phyloP scores from a whole-genome alignment of 2,329 filamentous ascomycete species.

The Fusarium transvaalense region DNA sequence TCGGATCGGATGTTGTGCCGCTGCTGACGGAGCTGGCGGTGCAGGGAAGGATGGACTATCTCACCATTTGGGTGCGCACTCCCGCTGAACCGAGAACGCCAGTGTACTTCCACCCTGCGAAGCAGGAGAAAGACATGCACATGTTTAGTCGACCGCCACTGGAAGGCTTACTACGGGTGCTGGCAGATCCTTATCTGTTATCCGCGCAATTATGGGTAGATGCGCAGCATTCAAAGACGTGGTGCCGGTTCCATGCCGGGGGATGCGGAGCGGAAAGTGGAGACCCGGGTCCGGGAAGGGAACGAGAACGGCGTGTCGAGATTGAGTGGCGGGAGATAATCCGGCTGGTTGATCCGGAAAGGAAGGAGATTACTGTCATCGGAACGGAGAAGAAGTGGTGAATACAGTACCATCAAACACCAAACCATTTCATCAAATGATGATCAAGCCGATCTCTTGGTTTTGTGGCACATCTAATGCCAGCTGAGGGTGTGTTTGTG shows the following conservation, averaged over 20 bases:
- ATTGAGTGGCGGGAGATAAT: slow-evolving; percentile 53
- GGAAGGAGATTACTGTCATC: slow-evolving; percentile 44
- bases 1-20: slow-evolving; percentile 48
- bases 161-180: slow-evolving; percentile 55
- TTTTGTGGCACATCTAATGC: slow-evolving; percentile 17
- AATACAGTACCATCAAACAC: not conserved
- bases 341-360: slow-evolving; percentile 50
- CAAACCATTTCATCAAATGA: not conserved
- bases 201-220: slow-evolving; percentile 56
- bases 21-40: slow-evolving; percentile 52
- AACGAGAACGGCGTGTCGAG: slow-evolving; percentile 25
- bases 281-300: slow-evolving; percentile 14
- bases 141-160: slow-evolving; percentile 51
- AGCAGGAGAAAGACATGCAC: slow-evolving; percentile 25
- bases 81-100: slow-evolving; percentile 22
- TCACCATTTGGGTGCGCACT: slow-evolving; percentile 41
- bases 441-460: slow-evolving; percentile 5
- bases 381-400: slow-evolving; percentile 37
- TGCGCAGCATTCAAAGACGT: slow-evolving; percentile 53
- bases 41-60: slow-evolving; percentile 48
- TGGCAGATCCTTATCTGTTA: slow-evolving; percentile 61
- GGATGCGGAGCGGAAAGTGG: slow-evolving; percentile 32
- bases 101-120: slow-evolving; percentile 13
- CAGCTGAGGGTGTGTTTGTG: slow-evolving; percentile 21
- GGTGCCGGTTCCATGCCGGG: slow-evolving; percentile 58